These are phyloP conservation scores for Miamiensis avidus DNA, from an alignment of 169 alveolate species.

Conservation along the genomic window DNA sequence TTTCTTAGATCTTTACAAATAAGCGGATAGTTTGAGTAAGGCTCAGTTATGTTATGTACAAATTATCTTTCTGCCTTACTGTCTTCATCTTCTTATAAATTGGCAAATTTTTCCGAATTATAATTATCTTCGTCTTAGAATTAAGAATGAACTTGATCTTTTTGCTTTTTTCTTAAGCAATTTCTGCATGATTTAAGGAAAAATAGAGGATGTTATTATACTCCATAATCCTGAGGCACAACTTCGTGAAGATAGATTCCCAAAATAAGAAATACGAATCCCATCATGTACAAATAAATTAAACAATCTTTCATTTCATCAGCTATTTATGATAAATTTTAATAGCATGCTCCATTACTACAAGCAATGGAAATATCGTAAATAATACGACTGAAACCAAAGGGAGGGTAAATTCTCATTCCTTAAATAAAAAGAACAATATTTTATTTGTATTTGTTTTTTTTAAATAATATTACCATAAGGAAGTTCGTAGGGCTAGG, in stretches of 20 bases:
- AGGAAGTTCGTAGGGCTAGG: constrained; percentile 73
- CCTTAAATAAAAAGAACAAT: no score
- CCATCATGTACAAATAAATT: constrained; percentile 55
- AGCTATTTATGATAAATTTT: constrained; percentile 23
- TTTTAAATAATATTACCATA: no score
- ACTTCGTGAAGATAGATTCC: constrained; percentile 79
- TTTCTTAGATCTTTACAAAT: constrained; percentile 79
- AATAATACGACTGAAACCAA: constrained; percentile 74
- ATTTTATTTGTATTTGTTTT: no score
- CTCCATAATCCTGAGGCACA: constrained; percentile 83
- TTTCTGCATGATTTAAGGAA: constrained; percentile 45
- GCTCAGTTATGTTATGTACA: constrained; percentile 51
- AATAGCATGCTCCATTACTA: constrained; percentile 51
- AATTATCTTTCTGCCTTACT: constrained; percentile 65
- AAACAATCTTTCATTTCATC: constrained; percentile 65
- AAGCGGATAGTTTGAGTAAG: constrained; percentile 76
- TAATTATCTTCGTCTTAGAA: constrained; percentile 20
- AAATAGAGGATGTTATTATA: constrained; percentile 63
- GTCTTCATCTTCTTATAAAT: constrained; percentile 73
- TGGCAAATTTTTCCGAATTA: no score
- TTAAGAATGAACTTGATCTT: constrained; percentile 33
- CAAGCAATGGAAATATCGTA: constrained; percentile 68
- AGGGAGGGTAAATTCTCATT: constrained; percentile 72
- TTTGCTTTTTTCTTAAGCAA: constrained; percentile 32
- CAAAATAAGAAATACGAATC: constrained; percentile 54